Percentiles rank a stretch among this genome's conserved stretches.
phyloP scores from a whole-genome alignment of 805 yeast species.

The Candida peoriensis region DNA sequence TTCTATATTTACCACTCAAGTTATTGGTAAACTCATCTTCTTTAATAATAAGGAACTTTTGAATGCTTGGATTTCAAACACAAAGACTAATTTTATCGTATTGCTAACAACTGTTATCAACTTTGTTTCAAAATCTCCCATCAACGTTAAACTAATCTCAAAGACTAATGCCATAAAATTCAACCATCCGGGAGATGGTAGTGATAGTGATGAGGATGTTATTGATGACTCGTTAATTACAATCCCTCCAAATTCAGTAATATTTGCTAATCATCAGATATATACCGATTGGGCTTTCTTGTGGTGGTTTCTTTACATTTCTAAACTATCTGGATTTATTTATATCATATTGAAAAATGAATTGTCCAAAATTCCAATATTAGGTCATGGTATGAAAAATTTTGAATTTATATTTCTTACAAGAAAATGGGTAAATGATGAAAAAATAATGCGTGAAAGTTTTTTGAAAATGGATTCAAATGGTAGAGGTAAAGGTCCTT shows the following conservation, averaged over 20 bases:
- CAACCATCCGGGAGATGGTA: conserved; percentile 7
- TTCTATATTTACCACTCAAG: conserved; percentile 44
- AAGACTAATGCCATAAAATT: conserved; percentile 30
- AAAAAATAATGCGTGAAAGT: conserved; percentile 47
- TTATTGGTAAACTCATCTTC: conserved; percentile 30
- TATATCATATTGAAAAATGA: conserved; percentile 78
- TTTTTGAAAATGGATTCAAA: conserved; percentile 55
- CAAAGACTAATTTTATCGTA: conserved; percentile 55
- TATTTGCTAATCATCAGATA: conserved; percentile 89
- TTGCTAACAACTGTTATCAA: conserved; percentile 47
- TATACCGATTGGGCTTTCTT: conserved; percentile 90
- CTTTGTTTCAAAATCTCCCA: conserved; percentile 40
- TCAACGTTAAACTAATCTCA: conserved; percentile 47
- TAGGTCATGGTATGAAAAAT: conserved; percentile 83
- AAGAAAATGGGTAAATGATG: conserved; percentile 83
- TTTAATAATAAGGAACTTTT: conserved; percentile 27
- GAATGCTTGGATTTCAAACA: conserved; percentile 41
- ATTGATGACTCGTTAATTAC: conserved; percentile 12
- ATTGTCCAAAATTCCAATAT: conserved; percentile 59
- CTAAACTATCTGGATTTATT: conserved; percentile 57
- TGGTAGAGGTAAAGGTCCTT: conserved; percentile 52
- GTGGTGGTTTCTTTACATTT: conserved; percentile 81
- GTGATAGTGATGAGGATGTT: conserved; percentile 10
- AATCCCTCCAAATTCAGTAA: conserved; percentile 49
- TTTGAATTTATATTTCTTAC: conserved; percentile 75